A percentile compares a stretch with the other conserved stretches of the same genome.
These are phyloP conservation scores for Styphnolobium japonicum DNA, from an alignment of 306 rosid genomes.

Conservation along the genomic window DNA sequence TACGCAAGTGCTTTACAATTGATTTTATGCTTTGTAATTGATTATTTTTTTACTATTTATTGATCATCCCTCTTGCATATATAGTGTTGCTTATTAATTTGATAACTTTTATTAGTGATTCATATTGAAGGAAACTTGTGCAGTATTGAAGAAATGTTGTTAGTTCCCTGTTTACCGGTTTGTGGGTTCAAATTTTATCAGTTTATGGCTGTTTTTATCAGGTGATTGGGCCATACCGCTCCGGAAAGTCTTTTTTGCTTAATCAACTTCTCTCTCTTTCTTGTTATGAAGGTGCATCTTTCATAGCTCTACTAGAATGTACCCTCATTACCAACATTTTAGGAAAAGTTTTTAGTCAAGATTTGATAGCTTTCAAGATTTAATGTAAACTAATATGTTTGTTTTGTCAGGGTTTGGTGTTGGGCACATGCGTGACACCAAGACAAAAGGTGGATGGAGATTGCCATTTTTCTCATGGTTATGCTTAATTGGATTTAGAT, in stretches of 20 bases:
- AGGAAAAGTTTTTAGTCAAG: not conserved
- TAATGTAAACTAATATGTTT: not conserved
- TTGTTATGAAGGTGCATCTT: conserved; percentile 77
- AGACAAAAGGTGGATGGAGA: conserved; percentile 74
- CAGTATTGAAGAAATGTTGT: not conserved
- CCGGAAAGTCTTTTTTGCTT: conserved; percentile 94
- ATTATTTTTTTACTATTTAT: not conserved
- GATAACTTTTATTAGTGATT: not conserved
- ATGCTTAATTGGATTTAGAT: conserved; percentile 16
- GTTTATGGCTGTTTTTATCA: conserved; percentile 36
- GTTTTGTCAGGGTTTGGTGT: conserved; percentile 81
- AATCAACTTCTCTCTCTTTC: conserved; percentile 97
- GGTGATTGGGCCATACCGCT: conserved; percentile 98
- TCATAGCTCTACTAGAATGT: conserved; percentile 20
- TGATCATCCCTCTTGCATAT: not conserved
- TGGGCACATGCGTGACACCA: conserved; percentile 97
- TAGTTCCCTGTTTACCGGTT: conserved; percentile 6
- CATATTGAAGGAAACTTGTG: not conserved
- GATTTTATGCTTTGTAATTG: not conserved
- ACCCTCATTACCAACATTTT: not conserved
- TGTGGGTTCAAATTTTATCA: conserved; percentile 13
- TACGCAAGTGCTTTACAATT: not conserved
- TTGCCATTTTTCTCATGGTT: conserved; percentile 31
- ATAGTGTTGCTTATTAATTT: not conserved
- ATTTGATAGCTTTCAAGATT: conserved; percentile 17